These are phyloP conservation scores for Cinchona pubescens DNA, from an alignment of 257 asterid species.

Conservation along the genomic window DNA sequence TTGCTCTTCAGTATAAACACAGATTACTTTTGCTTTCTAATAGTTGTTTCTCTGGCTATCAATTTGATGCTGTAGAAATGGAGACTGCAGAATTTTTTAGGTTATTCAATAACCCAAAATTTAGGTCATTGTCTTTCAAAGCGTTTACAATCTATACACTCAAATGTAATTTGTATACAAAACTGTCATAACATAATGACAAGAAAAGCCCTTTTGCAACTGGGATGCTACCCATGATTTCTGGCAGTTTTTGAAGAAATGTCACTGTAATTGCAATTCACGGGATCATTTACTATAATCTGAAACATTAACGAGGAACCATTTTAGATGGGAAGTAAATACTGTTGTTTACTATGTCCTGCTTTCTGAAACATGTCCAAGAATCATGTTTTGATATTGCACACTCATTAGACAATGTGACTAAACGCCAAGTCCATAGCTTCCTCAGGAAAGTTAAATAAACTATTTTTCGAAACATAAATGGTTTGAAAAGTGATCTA, in stretches of 20 bases:
- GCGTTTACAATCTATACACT: neutral
- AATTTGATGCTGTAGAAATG: neutral
- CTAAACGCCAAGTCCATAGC: no score
- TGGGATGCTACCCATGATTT: neutral
- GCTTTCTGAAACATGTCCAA: neutral
- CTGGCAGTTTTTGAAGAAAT: conserved; percentile 7
- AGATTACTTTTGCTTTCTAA: no score
- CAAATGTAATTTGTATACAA: neutral
- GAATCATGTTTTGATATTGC: neutral
- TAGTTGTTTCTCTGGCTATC: conserved; percentile 8
- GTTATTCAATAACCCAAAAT: neutral
- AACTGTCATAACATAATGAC: neutral
- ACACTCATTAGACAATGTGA: neutral
- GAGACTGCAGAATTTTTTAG: neutral
- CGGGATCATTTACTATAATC: neutral
- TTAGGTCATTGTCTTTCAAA: neutral
- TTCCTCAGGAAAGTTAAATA: neutral
- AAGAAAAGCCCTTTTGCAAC: neutral
- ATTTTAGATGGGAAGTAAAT: neutral
- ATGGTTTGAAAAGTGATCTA: neutral
- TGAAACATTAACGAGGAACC: neutral
- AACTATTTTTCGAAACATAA: neutral
- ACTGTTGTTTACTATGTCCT: neutral
- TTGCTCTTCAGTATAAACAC: conserved; percentile 10
- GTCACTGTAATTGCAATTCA: neutral